Base-by-base conservation (phyloP, 768 basidiomycete genomes). In the Naganishia vishniacii region DNA sequence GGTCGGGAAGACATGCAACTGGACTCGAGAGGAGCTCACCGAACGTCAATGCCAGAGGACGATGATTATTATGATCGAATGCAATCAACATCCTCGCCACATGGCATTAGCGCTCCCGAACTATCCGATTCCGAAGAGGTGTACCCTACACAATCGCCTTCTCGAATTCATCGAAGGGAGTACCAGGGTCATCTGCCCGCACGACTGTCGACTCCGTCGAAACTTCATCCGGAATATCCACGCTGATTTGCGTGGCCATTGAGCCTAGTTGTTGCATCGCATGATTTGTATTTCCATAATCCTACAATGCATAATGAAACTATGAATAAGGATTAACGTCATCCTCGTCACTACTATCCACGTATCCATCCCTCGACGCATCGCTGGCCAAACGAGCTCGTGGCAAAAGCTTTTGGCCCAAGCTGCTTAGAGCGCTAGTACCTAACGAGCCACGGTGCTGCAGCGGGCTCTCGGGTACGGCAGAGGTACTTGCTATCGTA, bases 271-370 rank as follows among this genome's bases (percentile, higher is more conserved):
- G n/a, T n/a, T n/a, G n/a, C n/a, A n/a, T n/a, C n/a, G n/a, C n/a
- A n/a, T n/a, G n/a, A n/a, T n/a, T n/a, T n/a, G n/a, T n/a, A n/a
- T n/a, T n/a, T n/a, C n/a, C n/a, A n/a, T n/a, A n/a, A n/a, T n/a
- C n/a, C n/a, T n/a, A n/a, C n/a, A n/a, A n/a, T n/a, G n/a, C n/a
- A n/a, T n/a, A n/a, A n/a, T n/a, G 20, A 7, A 51, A 8, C 29
- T 18, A 34, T 23, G 31, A 26, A 56, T 23, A 20, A 18, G 20
- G 13, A 56, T 37, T 25, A 20, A 40, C 23, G 18, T 26, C 12
- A 6, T 56, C 53, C 12, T 56, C 53, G 23, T 56, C 53, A 40
- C 53, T 56, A 25, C 53, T 56, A 15, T 34, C 53, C 9, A 56
- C 20, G 20, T 56, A 41, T 40, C 53, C 53, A 34, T 56, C 53